Evolutionary conservation across 1,284 basidiomycete genomes (phyloP), one percentile per base, ranked within the genome.

Genomic region (Apiotrichum laibachii): DNA sequence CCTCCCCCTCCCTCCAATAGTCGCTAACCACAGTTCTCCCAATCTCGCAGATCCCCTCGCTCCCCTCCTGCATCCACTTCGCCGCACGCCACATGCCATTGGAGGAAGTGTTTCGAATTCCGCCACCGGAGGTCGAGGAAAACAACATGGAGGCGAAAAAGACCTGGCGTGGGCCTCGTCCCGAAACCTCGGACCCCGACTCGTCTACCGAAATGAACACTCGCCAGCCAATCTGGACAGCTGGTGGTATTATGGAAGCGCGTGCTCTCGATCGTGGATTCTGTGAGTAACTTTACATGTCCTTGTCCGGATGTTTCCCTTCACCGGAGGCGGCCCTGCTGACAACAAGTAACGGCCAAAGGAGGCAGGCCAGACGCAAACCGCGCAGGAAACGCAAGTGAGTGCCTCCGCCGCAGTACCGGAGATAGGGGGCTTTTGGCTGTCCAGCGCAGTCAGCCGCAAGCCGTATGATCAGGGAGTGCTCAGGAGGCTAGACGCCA

Each of bases 291-390:
- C 15, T 21, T n/a, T 5, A 35, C 34, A 13, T 7, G 11, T 37
- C 37, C 12, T 37, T 37, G 12, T 37, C 43, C 9, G 43, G 10
- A 5, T 2, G 21, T n/a, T 19, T 18, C 19, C 43, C n/a, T 44
- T n/a, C 39, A 10, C 15, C 13, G 9, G 39, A 11, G 13, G 35
- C 35, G 13, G 5, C n/a, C 48, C 15, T 7, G 39, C 12, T 18
- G 13, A 21, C n/a, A 10, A 8, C 1, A 7, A 77, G 80, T 92
- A 42, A 96, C 92, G 46, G 92, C 93, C 12, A 89, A 92, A 75
- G 88, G 89, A 18, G 92, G 90, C 8, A 77, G 93, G 58, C 88
- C 90, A 10, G 93, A 96, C 78, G 80, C 88, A 19, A 88, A 91
- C 71, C 83, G 93, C 49, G 90, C 92, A 1, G 93, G 91, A 19